These are phyloP conservation scores for Barbarea vulgaris DNA, from an alignment of 345 rosid genomes.

Conservation along the genomic window DNA sequence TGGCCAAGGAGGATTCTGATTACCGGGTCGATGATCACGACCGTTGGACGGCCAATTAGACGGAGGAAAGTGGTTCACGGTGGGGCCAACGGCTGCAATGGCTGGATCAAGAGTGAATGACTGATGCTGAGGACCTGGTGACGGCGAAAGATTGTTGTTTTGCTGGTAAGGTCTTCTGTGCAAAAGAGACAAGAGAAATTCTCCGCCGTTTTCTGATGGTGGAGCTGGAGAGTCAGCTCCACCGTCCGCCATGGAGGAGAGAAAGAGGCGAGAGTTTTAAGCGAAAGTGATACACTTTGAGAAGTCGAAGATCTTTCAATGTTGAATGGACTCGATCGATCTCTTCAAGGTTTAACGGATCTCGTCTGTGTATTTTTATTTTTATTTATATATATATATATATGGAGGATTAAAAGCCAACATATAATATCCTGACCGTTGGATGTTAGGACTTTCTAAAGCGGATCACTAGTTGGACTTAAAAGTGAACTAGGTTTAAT, in stretches of 20 bases:
- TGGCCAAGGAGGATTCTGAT: conserved; percentile 47
- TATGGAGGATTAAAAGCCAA: not conserved
- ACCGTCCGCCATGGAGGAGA: conserved; percentile 55
- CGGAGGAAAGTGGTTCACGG: conserved; percentile 41
- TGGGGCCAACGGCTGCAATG: conserved; percentile 78
- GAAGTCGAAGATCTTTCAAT: conserved; percentile 26
- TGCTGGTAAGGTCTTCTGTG: conserved; percentile 49
- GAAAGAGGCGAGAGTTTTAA: not conserved
- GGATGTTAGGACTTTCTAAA: not conserved
- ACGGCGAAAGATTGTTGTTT: conserved; percentile 28
- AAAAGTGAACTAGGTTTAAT: not conserved
- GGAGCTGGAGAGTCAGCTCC: conserved; percentile 57
- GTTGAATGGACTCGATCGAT: not conserved
- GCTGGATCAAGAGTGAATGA: conserved; percentile 67
- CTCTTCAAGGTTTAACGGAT: conserved; percentile 12
- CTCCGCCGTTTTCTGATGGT: conserved; percentile 64
- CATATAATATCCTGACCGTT: conserved; percentile 12
- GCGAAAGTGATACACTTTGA: conserved; percentile 8
- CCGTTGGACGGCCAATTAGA: conserved; percentile 50
- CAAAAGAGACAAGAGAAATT: conserved; percentile 77
- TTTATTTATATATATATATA: not conserved
- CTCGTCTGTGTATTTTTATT: not conserved
- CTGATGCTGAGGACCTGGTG: conserved; percentile 21
- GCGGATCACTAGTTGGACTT: not conserved
- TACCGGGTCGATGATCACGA: conserved; percentile 45